Conservation (phyloP, 1,139 yeast genomes). For the Pichia sp. region DNA sequence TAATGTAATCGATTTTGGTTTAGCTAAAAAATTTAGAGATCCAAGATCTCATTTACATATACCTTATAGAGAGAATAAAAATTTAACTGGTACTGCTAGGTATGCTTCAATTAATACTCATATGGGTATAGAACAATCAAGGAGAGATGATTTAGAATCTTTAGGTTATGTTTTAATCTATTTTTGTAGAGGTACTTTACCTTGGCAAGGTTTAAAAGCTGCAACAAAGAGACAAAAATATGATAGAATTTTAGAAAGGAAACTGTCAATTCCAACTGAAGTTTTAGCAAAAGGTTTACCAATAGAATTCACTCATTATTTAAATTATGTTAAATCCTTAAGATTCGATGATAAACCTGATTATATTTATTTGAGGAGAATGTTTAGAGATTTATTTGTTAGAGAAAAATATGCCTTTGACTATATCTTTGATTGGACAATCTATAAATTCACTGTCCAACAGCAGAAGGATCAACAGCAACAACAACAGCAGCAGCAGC, state of each 20-base stretch:
- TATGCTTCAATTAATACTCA: conserved; percentile 95
- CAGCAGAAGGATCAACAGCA: conserved; percentile 10
- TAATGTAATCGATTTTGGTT: conserved; percentile 93
- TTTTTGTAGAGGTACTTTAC: conserved; percentile 90
- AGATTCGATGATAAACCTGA: conserved; percentile 97
- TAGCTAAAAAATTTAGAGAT: conserved; percentile 92
- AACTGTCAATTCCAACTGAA: conserved; percentile 88
- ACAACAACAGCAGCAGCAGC: conserved; percentile 6
- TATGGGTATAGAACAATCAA: conserved; percentile 91
- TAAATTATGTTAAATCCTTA: conserved; percentile 82
- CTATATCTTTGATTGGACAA: conserved; percentile 95
- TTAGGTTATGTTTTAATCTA: conserved; percentile 92
- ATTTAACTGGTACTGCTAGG: conserved; percentile 95
- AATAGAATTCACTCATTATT: conserved; percentile 77
- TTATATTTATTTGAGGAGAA: conserved; percentile 79
- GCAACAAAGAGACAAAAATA: conserved; percentile 95
- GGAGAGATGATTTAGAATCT: conserved; percentile 95
- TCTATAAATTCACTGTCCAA: conserved; percentile 67
- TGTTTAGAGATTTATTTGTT: conserved; percentile 82
- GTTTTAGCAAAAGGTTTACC: conserved; percentile 89
- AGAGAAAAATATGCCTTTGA: conserved; percentile 89
- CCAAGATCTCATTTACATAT: conserved; percentile 94
- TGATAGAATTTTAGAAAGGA: conserved; percentile 94
- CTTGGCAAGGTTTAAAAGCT: conserved; percentile 98
- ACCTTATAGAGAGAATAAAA: conserved; percentile 93